These are phyloP conservation scores for Piper longum DNA, from an alignment of 164 flowering plant genomes.

Conservation along the genomic window DNA sequence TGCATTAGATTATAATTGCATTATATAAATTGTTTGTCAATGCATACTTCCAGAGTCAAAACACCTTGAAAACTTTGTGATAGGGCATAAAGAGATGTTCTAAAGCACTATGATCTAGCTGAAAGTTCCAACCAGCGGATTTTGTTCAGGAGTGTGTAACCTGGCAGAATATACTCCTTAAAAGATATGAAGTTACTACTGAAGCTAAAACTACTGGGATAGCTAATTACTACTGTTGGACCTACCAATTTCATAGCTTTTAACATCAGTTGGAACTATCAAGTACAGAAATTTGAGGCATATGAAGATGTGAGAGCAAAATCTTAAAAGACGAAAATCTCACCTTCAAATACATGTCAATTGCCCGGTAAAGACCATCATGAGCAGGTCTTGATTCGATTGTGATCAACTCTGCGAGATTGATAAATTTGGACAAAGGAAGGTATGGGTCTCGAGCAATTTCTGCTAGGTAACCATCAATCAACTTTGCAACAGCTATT, in stretches of 20 bases:
- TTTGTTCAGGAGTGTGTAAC: too few species aligned
- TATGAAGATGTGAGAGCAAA: not conserved
- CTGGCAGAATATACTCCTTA: too few species aligned
- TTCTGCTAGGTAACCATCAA: conserved; percentile 83
- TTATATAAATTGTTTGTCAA: not conserved
- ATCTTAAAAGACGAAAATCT: not conserved
- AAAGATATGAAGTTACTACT: too few species aligned
- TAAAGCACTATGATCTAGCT: too few species aligned
- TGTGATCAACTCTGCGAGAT: conserved; percentile 56
- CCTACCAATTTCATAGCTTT: too few species aligned
- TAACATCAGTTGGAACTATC: too few species aligned
- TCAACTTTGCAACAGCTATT: conserved; percentile 71
- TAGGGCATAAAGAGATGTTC: too few species aligned
- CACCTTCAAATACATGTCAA: conserved; percentile 88
- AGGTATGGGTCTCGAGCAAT: conserved; percentile 70
- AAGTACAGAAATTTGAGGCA: too few species aligned
- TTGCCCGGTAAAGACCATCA: conserved; percentile 81
- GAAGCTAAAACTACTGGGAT: too few species aligned
- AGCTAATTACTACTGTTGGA: too few species aligned
- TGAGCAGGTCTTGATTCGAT: conserved; percentile 49
- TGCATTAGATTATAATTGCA: conserved; percentile 10
- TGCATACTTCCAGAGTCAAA: not conserved
- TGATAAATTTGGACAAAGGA: conserved; percentile 43
- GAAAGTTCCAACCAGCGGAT: too few species aligned
- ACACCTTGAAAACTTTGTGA: not conserved